phyloP scores from a whole-genome alignment of 2,329 filamentous ascomycete genomes.

The Cryphonectria japonica region DNA sequence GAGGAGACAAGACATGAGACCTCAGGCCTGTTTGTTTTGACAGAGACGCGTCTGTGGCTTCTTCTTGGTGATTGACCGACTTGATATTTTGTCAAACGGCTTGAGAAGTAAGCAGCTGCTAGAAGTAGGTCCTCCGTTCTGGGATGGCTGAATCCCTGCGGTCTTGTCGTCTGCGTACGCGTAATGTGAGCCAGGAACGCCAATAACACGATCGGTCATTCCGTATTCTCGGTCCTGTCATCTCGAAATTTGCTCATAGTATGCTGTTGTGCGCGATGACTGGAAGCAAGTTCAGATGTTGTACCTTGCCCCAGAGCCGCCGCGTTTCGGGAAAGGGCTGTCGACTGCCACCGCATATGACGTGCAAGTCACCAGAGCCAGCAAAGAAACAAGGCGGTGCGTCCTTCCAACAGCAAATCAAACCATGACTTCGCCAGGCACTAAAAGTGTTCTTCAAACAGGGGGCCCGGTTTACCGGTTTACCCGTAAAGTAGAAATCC shows the following conservation, averaged over 20 bases:
- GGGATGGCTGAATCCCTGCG: background rate
- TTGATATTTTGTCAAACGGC: background rate
- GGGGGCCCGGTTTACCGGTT: background rate
- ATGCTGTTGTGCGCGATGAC: background rate
- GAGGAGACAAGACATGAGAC: background rate
- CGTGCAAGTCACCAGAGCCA: slow-evolving; percentile 12
- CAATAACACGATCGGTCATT: background rate
- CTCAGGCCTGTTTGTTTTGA: background rate
- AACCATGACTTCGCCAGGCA: background rate
- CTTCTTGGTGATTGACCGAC: background rate
- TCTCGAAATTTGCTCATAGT: background rate
- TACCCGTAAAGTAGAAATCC: background rate
- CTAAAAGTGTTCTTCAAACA: background rate
- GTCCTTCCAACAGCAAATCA: background rate
- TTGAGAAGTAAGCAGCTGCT: background rate
- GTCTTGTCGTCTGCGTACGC: background rate
- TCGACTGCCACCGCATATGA: slow-evolving; percentile 2
- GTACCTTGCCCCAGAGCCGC: background rate
- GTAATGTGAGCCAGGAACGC: background rate
- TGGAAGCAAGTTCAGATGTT: background rate
- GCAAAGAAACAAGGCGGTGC: background rate
- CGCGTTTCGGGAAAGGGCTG: background rate
- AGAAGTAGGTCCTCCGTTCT: background rate
- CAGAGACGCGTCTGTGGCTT: background rate
- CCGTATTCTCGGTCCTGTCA: background rate